Percentiles rank a stretch among this genome's conserved stretches.
These are phyloP conservation scores for Chaetomiaceae sp. DNA, from an alignment of 2,329 filamentous ascomycete species.

Conservation along the genomic window DNA sequence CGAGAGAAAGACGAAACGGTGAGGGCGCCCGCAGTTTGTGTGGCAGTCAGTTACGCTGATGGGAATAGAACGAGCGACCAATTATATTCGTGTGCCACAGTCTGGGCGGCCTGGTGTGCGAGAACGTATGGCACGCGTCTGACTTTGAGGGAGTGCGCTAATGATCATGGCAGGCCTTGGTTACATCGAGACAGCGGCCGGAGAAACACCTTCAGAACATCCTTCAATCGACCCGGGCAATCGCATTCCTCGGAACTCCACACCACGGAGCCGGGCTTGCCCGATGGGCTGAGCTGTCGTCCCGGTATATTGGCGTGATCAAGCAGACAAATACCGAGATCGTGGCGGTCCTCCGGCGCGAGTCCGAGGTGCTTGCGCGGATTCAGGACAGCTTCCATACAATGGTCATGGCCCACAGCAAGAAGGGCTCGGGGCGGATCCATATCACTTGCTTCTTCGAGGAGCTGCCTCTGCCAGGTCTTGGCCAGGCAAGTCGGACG, in stretches of 20 bases:
- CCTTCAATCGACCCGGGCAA: too few species aligned
- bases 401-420: slow-evolving; percentile 27
- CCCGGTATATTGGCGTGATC: too few species aligned
- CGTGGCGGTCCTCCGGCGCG: too few species aligned
- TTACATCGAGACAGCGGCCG: too few species aligned
- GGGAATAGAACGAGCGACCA: slow-evolving; percentile 25
- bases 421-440: slow-evolving; percentile 16
- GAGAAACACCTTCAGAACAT: too few species aligned
- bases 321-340: too few species aligned
- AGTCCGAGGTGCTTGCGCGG: slow-evolving; percentile 26
- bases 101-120: slow-evolving; percentile 37
- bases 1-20: slow-evolving; percentile 15
- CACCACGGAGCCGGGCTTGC: too few species aligned
- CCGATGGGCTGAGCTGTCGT: too few species aligned
- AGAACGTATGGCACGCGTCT: slow-evolving; percentile 35
- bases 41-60: too few species aligned
- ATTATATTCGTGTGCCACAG: slow-evolving; percentile 37
- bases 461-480: slow-evolving; percentile 31
- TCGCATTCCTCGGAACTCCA: too few species aligned
- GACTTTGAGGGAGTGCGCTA: slow-evolving; percentile 29
- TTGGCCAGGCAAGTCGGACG: too few species aligned
- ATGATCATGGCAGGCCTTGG: slow-evolving; percentile 29
- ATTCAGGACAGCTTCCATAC: slow-evolving; percentile 26
- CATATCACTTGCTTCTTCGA: slow-evolving; percentile 35
- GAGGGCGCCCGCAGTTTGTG: too few species aligned